Conservation (phyloP, 2,329 filamentous ascomycete genomes). For the Thermoascus crustaceus region DNA sequence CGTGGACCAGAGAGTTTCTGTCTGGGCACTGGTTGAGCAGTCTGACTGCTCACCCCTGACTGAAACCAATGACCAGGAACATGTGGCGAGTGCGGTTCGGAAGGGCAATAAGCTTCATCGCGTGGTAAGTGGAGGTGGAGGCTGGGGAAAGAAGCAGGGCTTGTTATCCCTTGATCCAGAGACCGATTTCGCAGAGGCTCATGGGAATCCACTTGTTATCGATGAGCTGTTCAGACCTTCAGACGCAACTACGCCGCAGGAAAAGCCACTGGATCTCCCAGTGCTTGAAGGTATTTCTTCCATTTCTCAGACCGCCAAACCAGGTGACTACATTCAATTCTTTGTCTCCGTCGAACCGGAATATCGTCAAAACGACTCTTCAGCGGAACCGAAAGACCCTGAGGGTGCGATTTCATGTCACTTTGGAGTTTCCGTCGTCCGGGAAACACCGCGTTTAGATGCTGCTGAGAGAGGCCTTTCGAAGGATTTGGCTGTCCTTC, state of each 20-base stretch:
- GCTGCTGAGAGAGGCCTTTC: constrained; percentile 1
- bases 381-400: neutral
- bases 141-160: constrained; percentile 40
- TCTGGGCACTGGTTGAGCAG: constrained; percentile 34
- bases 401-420: constrained; percentile 15
- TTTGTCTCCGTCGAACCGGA: constrained; percentile 27
- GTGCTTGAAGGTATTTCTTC: constrained; percentile 24
- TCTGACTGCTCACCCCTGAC: constrained; percentile 9
- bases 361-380: neutral
- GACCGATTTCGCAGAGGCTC: constrained; percentile 19
- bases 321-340: constrained; percentile 35
- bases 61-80: constrained; percentile 8
- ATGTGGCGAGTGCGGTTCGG: constrained; percentile 19
- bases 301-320: constrained; percentile 30
- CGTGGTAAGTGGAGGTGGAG: constrained; percentile 36
- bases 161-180: constrained; percentile 36
- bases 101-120: constrained; percentile 32
- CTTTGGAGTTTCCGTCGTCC: constrained; percentile 27
- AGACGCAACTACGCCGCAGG: constrained; percentile 2
- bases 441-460: constrained; percentile 10
- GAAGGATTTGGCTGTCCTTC: constrained; percentile 17
- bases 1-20: constrained; percentile 29
- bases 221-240: constrained; percentile 17
- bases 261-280: constrained; percentile 9
- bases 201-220: constrained; percentile 13